Evolutionary conservation across 148 eudicot genomes (phyloP).

Genomic region (Rhododendron vialii): DNA sequence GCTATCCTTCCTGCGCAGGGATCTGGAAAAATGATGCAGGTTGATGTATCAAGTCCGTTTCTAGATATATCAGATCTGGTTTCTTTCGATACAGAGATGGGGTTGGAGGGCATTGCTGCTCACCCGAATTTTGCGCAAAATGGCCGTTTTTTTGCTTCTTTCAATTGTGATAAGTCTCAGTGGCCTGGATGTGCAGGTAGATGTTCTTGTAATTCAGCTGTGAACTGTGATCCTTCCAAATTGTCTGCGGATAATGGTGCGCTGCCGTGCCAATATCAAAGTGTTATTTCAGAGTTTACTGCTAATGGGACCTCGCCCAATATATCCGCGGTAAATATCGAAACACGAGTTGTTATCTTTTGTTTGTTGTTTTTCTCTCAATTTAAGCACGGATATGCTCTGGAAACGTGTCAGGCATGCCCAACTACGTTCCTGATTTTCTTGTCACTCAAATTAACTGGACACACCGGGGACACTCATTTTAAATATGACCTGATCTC

Average conservation of each 20-base stretch:
- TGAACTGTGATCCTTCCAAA: too few species aligned
- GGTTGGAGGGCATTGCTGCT: constrained; percentile 68
- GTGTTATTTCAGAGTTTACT: constrained; percentile 42
- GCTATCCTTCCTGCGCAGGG: constrained; percentile 58
- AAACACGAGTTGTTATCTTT: not conserved
- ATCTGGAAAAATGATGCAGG: constrained; percentile 49
- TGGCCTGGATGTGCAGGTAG: too few species aligned
- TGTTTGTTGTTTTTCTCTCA: not conserved
- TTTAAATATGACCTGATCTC: not conserved
- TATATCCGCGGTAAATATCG: constrained; percentile 45
- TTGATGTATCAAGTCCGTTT: constrained; percentile 62
- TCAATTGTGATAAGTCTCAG: not conserved
- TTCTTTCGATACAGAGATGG: constrained; percentile 62
- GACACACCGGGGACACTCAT: not conserved
- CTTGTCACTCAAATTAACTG: not conserved
- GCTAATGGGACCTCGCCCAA: constrained; percentile 47
- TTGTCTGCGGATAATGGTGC: too few species aligned
- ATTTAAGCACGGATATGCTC: not conserved
- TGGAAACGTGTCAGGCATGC: not conserved
- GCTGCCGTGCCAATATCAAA: too few species aligned
- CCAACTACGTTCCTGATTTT: not conserved
- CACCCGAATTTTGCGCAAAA: constrained; percentile 73
- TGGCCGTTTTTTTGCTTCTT: constrained; percentile 80
- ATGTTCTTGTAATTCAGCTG: too few species aligned
- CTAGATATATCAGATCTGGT: constrained; percentile 70